Conservation (phyloP, 2,329 filamentous ascomycete genomes). For the Basipetospora chlamydospora region DNA sequence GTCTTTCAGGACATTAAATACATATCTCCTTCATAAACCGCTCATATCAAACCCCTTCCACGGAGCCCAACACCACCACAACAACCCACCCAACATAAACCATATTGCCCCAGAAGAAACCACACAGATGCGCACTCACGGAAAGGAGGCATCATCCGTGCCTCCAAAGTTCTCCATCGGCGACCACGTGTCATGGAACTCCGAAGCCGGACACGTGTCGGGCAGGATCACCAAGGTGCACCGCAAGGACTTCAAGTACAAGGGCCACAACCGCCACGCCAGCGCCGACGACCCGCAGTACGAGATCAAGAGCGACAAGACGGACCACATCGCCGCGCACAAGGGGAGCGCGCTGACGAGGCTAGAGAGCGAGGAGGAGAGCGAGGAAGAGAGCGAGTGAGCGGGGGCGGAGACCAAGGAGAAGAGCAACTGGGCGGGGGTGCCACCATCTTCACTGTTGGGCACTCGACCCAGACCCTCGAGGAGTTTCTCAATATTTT, state of each 20-base stretch:
- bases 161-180: not conserved
- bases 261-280: not conserved
- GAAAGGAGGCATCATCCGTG: too few relatives aligned
- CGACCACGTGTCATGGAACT: constrained; percentile 1
- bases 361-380: not conserved
- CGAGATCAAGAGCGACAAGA: constrained; percentile 2
- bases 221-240: constrained; percentile 1
- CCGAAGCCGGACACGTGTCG: not conserved
- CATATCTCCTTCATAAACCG: too few relatives aligned
- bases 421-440: too few relatives aligned
- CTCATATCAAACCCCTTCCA: too few relatives aligned
- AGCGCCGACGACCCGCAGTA: constrained; percentile 1
- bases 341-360: not conserved
- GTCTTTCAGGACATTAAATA: too few relatives aligned
- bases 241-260: not conserved
- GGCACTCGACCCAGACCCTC: not conserved
- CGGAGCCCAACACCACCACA: too few relatives aligned
- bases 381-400: too few relatives aligned
- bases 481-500: not conserved
- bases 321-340: not conserved
- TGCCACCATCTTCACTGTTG: not conserved
- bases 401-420: too few relatives aligned
- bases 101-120: too few relatives aligned
- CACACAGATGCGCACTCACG: too few relatives aligned
- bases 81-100: too few relatives aligned